phyloP scores from a whole-genome alignment of 2,329 filamentous ascomycete genomes.

The Ophiocordyceps camponoti-floridani region DNA sequence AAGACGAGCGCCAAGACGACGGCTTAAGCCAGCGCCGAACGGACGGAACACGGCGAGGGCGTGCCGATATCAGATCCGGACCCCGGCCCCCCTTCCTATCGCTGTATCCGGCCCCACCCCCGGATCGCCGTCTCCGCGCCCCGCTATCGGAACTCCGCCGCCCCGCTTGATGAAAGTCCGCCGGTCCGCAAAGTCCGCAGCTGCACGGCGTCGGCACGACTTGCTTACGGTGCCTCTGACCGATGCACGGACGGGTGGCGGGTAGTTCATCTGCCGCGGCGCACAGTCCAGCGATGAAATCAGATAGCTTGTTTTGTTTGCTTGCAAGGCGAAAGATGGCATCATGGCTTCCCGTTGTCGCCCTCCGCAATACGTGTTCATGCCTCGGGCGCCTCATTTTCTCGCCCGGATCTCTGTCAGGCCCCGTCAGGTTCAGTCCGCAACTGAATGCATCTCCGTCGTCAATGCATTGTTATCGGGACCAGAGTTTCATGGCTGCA shows the following conservation, averaged over 20 bases:
- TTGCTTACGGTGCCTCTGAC: too few relatives aligned
- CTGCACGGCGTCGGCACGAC: background rate
- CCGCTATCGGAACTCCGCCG: background rate
- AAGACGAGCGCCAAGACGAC: background rate
- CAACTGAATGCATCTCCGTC: background rate
- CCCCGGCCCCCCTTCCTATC: background rate
- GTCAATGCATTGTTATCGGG: background rate
- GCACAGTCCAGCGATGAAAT: too few relatives aligned
- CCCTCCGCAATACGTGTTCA: too few relatives aligned
- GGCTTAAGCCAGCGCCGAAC: too few relatives aligned
- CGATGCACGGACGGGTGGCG: too few relatives aligned
- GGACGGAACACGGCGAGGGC: background rate
- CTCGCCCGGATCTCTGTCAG: background rate
- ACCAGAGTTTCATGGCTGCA: background rate
- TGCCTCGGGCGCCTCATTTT: too few relatives aligned
- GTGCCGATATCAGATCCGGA: background rate
- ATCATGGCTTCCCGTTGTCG: background rate
- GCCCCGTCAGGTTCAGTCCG: background rate
- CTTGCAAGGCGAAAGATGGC: background rate
- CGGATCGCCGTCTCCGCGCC: background rate
- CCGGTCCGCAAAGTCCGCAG: too few relatives aligned
- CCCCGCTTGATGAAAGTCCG: background rate
- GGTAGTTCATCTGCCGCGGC: too few relatives aligned
- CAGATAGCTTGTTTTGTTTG: background rate
- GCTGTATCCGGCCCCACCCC: background rate